Percentiles rank a stretch among this genome's conserved stretches.
Evolutionary conservation across 2,329 filamentous ascomycete genomes (phyloP).

Genomic region (Penicillium olsonii): DNA sequence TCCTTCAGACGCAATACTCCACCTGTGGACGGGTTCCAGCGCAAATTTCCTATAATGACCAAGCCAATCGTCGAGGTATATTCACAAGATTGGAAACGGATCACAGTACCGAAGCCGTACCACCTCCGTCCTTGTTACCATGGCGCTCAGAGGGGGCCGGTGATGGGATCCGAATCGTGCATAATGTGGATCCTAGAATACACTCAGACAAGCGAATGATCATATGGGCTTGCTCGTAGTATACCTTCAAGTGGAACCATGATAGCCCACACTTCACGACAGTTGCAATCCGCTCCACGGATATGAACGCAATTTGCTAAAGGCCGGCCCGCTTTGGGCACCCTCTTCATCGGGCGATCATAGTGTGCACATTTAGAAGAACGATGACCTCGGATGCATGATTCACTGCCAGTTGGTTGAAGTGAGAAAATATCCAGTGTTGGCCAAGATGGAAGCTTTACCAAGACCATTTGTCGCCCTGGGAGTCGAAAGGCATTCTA

Average conservation of each 20-base stretch:
- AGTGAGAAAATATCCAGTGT: neutral
- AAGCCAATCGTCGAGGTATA: too few species aligned
- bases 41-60: too few species aligned
- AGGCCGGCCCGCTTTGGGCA: conserved; percentile 4
- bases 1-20: too few species aligned
- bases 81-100: too few species aligned
- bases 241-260: conserved; percentile 8
- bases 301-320: conserved; percentile 1
- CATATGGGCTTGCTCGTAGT: neutral
- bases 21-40: too few species aligned
- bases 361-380: conserved; percentile 5
- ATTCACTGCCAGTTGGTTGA: neutral
- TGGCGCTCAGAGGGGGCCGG: neutral
- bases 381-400: conserved; percentile 6
- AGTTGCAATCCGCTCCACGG: neutral
- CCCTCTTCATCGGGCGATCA: conserved; percentile 3
- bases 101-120: too few species aligned
- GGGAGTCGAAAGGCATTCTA: conserved; percentile 3
- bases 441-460: neutral
- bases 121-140: neutral
- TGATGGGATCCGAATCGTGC: neutral
- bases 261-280: conserved; percentile 4
- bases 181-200: neutral
- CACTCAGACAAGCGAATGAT: neutral
- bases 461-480: conserved; percentile 8